Evolutionary conservation across 352 stramenopile genomes (phyloP).

Genomic region (Pythium oligandrum): DNA sequence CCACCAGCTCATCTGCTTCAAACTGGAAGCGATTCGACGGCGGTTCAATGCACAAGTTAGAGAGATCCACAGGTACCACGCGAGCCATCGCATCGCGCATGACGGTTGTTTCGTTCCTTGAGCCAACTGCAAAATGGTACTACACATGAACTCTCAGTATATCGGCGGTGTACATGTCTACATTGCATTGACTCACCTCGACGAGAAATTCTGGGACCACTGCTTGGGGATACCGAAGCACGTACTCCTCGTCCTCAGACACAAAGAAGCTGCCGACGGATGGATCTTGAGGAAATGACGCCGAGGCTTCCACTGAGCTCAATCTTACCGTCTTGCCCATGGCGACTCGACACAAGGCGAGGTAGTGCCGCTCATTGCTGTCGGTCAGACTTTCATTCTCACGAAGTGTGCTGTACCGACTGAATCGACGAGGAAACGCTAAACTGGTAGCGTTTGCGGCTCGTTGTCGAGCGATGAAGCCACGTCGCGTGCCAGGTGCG

Average conservation of each 20-base stretch:
- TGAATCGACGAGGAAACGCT: slow-evolving; percentile 59
- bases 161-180: no score
- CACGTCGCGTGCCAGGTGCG: slow-evolving; percentile 18
- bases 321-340: slow-evolving; percentile 44
- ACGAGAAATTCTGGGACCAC: slow-evolving; percentile 77
- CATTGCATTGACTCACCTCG: slow-evolving; percentile 19
- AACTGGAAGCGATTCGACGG: no score
- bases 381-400: background rate
- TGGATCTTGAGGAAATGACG: slow-evolving; percentile 25
- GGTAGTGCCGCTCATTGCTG: slow-evolving; percentile 20
- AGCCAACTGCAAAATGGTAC: no score
- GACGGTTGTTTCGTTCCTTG: no score
- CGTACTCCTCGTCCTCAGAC: slow-evolving; percentile 52
- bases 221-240: slow-evolving; percentile 49
- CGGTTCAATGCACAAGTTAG: no score
- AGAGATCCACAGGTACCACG: no score
- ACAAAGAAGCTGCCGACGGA: slow-evolving; percentile 19
- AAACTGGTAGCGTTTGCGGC: slow-evolving; percentile 12
- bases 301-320: slow-evolving; percentile 10
- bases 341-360: slow-evolving; percentile 66
- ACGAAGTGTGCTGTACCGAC: slow-evolving; percentile 58
- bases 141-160: no score
- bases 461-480: slow-evolving; percentile 6
- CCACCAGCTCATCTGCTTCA: no score
- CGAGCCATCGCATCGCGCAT: no score